A percentile compares a stretch with the other conserved stretches of the same genome.
Conservation (phyloP, 331 rosid species). For the Telfairia occidentalis region DNA sequence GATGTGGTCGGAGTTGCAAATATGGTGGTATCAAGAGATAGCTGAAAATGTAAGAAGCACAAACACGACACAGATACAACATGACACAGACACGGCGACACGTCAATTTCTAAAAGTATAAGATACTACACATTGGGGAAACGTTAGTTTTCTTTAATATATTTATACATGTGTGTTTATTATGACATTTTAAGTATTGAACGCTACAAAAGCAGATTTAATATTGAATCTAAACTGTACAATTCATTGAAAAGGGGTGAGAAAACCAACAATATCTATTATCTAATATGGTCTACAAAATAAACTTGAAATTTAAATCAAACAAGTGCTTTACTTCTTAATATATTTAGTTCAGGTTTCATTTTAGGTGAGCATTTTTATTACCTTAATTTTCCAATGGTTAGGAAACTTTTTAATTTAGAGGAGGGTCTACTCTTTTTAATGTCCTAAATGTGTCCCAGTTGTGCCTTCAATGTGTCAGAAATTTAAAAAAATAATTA, state of each 20-base stretch:
- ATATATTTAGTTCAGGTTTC: neutral
- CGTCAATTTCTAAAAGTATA: neutral
- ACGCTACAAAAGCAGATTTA: neutral
- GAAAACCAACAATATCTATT: neutral
- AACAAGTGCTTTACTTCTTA: neutral
- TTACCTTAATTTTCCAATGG: neutral
- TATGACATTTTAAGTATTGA: too few species aligned
- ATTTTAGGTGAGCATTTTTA: neutral
- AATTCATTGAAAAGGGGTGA: neutral
- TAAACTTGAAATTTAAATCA: neutral
- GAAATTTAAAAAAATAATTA: neutral
- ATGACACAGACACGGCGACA: neutral
- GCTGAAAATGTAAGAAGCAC: neutral
- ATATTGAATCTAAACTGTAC: too few species aligned
- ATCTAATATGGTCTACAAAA: neutral
- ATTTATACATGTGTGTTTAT: too few species aligned
- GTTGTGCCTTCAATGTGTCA: neutral
- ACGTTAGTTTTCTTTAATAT: too few species aligned
- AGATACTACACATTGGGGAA: neutral
- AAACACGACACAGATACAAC: too few species aligned
- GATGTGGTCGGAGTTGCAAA: too few species aligned
- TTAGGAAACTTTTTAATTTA: neutral
- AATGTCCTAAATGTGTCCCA: neutral
- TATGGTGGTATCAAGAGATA: too few species aligned
- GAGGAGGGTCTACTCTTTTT: neutral